These are phyloP conservation scores for Synchytrium microbalum DNA, from an alignment of 371 early-diverging fungal species.

Conservation along the genomic window DNA sequence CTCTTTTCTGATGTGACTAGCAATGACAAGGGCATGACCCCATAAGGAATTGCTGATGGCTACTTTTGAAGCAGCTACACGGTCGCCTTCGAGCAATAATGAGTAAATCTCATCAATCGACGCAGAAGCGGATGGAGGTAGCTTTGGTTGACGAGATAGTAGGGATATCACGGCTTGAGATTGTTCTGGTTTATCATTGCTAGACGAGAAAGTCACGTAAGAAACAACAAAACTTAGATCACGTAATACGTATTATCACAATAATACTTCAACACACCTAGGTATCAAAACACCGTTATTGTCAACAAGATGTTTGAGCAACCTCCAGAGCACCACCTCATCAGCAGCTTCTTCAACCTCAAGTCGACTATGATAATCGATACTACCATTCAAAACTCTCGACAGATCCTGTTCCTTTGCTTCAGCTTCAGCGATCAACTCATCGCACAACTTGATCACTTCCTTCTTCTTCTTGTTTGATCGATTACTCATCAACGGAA, in stretches of 20 bases:
- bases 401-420: constrained; percentile 19
- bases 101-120: constrained; percentile 49
- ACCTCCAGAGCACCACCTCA: constrained; percentile 47
- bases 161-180: constrained; percentile 11
- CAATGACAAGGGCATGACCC: constrained; percentile 85
- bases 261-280: constrained; percentile 38
- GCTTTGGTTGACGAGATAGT: constrained; percentile 1
- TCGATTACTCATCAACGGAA: constrained; percentile 42
- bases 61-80: constrained; percentile 61
- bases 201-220: background rate
- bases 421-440: constrained; percentile 39
- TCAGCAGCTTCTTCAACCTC: constrained; percentile 13
- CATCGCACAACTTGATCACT: constrained; percentile 44
- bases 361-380: background rate
- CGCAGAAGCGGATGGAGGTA: constrained; percentile 14
- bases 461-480: constrained; percentile 64
- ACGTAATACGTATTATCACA: background rate
- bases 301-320: constrained; percentile 55
- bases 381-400: constrained; percentile 10
- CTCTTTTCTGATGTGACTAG: constrained; percentile 75
- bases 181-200: constrained; percentile 13
- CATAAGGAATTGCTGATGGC: constrained; percentile 67
- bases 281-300: constrained; percentile 52
- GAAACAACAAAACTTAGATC: background rate
- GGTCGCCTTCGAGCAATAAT: constrained; percentile 64